Base-by-base conservation (phyloP, 2,329 filamentous ascomycete genomes). In the Aspergillus luchuensis region DNA sequence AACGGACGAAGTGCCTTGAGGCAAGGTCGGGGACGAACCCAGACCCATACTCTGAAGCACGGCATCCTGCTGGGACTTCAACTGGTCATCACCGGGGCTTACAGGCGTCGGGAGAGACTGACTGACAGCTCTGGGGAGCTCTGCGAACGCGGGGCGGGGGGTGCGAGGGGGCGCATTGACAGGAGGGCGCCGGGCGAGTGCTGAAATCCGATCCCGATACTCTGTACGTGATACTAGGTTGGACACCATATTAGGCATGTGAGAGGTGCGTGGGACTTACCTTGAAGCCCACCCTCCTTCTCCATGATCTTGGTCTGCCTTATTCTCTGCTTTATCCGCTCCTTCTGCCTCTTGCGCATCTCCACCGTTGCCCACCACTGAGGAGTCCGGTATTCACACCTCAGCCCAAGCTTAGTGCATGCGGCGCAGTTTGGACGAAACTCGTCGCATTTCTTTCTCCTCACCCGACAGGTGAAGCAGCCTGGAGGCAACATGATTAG, bases 321-420 rank as follows among this genome's bases (percentile, higher is more conserved):
- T 82, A 98, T 98, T 77, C 93, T 91, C 77, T 89, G 89, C 84
- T 98, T 98, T 84, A 98, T 96, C 69, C 89, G 82, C 72, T 97
- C 94, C 81, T 97, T 98, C 76, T 97, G 92, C 57, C 88, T 81
- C 69, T 89, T 87, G 67, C 94, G 85, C 71, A 89, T 87, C 65
- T 97, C 92, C 73, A 90, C 90, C 82, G 94, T 97, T 80, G 89
- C 90, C 94, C 94, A 98, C 95, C 95, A 98, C 80, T 90, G 87
- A 45, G 94, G 95, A 74, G 92, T 84, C 84, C 96, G 96, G 82
- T 97, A 98, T 81, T 97, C 92, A 81, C 94, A 98, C 70, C 85
- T 84, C 58, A 98, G 84, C 56, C 91, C 90, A 59, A 98, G 88
- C 72, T 87, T 85, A 64, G 80, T 81, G 78, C 87, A 89, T 58